Percentiles rank a stretch among this genome's conserved stretches.
These are phyloP conservation scores for Phoma sp. DNA, from an alignment of 2,329 filamentous ascomycete genomes.

Conservation along the genomic window DNA sequence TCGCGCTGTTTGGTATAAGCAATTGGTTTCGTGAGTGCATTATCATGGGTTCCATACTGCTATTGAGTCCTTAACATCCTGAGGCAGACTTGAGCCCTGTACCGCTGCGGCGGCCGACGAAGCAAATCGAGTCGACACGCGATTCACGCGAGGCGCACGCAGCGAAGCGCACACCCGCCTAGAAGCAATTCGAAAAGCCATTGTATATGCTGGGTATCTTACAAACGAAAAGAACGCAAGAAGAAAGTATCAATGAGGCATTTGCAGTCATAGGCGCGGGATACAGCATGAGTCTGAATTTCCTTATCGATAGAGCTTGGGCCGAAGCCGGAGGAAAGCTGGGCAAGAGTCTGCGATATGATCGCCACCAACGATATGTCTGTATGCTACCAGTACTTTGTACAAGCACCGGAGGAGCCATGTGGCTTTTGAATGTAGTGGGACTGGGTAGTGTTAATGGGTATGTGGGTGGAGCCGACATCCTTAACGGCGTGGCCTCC, in stretches of 20 bases:
- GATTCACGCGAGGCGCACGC: slow-evolving; percentile 34
- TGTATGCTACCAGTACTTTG: no score
- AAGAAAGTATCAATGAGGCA: slow-evolving; percentile 13
- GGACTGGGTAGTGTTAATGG: neutral
- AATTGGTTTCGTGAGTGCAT: neutral
- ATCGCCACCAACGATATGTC: neutral
- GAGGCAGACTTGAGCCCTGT: slow-evolving; percentile 51
- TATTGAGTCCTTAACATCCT: slow-evolving; percentile 52
- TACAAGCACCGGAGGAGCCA: no score
- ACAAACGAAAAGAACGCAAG: slow-evolving; percentile 15
- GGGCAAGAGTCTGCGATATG: neutral
- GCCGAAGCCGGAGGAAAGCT: slow-evolving; percentile 31
- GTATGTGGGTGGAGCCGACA: no score
- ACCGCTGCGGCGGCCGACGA: slow-evolving; percentile 49
- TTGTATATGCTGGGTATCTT: slow-evolving; percentile 20
- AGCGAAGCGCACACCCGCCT: slow-evolving; percentile 34
- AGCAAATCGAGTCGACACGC: slow-evolving; percentile 45
- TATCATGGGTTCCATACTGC: slow-evolving; percentile 26
- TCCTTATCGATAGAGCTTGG: slow-evolving; percentile 17
- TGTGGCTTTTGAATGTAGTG: no score
- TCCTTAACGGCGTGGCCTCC: no score
- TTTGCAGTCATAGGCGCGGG: slow-evolving; percentile 21
- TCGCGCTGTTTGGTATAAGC: slow-evolving; percentile 39
- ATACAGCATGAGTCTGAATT: slow-evolving; percentile 29
- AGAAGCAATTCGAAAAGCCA: slow-evolving; percentile 44